Evolutionary conservation across 2,329 filamentous ascomycete genomes (phyloP).

Genomic region (Beauveria sp.): DNA sequence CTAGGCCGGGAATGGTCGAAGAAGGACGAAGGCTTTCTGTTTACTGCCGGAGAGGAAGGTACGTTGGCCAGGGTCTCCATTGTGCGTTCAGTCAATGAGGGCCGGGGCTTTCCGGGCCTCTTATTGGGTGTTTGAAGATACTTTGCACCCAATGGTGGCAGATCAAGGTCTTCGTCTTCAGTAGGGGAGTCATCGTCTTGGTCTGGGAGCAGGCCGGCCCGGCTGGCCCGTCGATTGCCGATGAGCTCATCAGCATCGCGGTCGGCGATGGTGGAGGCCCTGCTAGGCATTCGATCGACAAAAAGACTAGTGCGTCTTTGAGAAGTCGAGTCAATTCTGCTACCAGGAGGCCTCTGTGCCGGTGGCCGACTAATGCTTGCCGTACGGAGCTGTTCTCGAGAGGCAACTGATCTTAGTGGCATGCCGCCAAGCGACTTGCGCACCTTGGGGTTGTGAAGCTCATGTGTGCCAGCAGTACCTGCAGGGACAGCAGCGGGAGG

Average conservation of each 20-base stretch:
- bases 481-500: conserved; percentile 16
- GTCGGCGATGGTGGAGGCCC: conserved; percentile 12
- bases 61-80: conserved; percentile 75
- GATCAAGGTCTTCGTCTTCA: neutral
- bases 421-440: conserved; percentile 23
- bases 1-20: conserved; percentile 57
- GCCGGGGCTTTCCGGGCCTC: conserved; percentile 26
- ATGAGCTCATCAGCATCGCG: neutral
- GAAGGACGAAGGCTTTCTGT: conserved; percentile 62
- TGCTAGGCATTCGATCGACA: conserved; percentile 12
- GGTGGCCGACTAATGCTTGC: conserved; percentile 18
- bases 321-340: conserved; percentile 1
- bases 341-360: conserved; percentile 13
- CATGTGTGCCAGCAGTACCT: conserved; percentile 16
- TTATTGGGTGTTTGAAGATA: conserved; percentile 17
- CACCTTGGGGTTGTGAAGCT: conserved; percentile 33
- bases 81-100: conserved; percentile 74
- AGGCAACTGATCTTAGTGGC: conserved; percentile 16
- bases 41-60: conserved; percentile 67
- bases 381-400: conserved; percentile 30
- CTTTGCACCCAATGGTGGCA: neutral
- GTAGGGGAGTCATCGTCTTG: conserved; percentile 13
- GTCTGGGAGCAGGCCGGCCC: neutral
- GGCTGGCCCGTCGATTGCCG: neutral
- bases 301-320: conserved; percentile 12